Evolutionary conservation across 345 rosid genomes (phyloP).

Genomic region (Geranium brycei): DNA sequence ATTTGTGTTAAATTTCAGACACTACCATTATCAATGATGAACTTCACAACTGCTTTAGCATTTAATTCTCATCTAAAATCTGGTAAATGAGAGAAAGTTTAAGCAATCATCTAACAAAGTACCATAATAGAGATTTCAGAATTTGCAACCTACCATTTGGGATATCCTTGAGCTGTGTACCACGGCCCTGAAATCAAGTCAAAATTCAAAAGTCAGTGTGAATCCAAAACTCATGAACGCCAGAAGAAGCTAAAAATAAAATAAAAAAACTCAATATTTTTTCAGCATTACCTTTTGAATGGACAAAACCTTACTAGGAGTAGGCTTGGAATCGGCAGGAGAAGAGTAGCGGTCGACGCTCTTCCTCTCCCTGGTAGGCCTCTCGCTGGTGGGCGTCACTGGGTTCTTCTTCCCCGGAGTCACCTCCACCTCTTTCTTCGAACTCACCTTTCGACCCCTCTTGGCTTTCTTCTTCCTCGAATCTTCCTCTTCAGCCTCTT

Average conservation of each 20-base stretch:
- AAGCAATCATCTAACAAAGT: neutral
- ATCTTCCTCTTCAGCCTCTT: neutral
- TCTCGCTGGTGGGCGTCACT: conserved; percentile 33
- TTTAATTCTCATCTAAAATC: neutral
- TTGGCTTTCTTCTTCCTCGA: conserved; percentile 1
- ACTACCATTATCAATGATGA: no score
- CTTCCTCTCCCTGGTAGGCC: conserved; percentile 87
- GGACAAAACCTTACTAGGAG: conserved; percentile 41
- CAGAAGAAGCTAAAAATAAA: neutral
- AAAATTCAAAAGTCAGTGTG: conserved; percentile 6
- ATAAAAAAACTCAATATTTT: neutral
- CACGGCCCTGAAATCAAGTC: conserved; percentile 52
- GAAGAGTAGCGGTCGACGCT: conserved; percentile 74
- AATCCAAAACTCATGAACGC: no score
- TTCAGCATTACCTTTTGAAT: conserved; percentile 47
- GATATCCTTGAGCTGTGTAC: conserved; percentile 73
- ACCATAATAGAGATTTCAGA: neutral
- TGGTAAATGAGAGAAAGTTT: neutral
- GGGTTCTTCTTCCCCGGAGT: neutral
- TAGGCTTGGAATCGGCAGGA: conserved; percentile 40
- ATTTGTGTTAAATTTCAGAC: no score
- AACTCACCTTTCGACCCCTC: neutral
- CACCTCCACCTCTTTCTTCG: neutral
- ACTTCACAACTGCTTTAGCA: no score
- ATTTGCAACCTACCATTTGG: conserved; percentile 52